phyloP scores from a whole-genome alignment of 495 filamentous ascomycete genomes.

The Neurospora sublineolata region DNA sequence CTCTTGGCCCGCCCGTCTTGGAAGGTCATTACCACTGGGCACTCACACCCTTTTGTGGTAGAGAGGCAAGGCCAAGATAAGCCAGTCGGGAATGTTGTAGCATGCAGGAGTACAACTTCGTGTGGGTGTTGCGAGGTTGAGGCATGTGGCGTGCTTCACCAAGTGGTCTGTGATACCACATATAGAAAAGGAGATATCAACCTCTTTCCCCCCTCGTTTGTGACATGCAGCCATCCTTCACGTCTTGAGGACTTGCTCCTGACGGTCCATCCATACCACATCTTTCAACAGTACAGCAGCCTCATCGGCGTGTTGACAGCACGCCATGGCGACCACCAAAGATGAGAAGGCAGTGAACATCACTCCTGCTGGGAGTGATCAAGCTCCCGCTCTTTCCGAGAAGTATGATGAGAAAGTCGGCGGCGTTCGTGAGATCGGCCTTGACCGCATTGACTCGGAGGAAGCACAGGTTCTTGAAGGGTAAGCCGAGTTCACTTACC shows the following conservation, averaged over 20 bases:
- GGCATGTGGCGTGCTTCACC: not conserved
- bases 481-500: not conserved
- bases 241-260: not conserved
- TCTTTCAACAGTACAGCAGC: not conserved
- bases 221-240: not conserved
- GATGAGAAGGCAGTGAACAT: not conserved
- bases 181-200: not conserved
- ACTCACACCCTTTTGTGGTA: not conserved
- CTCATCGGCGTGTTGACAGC: not conserved
- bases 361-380: not conserved
- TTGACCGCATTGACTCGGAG: not conserved
- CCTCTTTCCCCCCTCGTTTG: not conserved
- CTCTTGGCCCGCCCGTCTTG: not conserved
- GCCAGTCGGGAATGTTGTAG: not conserved
- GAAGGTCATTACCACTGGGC: not conserved
- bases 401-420: not conserved
- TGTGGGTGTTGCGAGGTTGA: not conserved
- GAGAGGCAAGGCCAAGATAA: not conserved
- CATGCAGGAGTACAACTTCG: not conserved
- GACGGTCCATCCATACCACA: not conserved
- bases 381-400: not conserved
- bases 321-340: not conserved
- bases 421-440: not conserved
- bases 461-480: not conserved
- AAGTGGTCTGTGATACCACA: not conserved